A percentile compares a stretch with the other conserved stretches of the same genome.
Evolutionary conservation across 1,284 basidiomycete species (phyloP).

Genomic region (Flammula alnicola): DNA sequence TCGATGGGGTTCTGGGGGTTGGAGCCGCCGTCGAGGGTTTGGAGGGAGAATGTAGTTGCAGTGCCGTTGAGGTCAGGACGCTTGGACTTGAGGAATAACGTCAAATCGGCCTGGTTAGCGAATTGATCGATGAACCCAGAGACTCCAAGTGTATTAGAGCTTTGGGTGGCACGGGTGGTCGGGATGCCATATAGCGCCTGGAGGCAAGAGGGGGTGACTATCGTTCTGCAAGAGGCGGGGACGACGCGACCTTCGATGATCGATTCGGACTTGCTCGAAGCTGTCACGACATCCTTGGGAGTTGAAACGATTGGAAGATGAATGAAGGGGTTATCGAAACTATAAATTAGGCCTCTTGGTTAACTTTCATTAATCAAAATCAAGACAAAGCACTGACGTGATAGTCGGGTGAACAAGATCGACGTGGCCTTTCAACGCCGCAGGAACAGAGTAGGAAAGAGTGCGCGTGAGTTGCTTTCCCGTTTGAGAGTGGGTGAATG

Average conservation of each 20-base stretch:
- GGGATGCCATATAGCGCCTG: slow-evolving; percentile 54
- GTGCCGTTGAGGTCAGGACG: slow-evolving; percentile 45
- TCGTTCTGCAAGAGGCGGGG: slow-evolving; percentile 37
- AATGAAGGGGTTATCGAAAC: slow-evolving; percentile 13
- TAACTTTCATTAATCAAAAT: slow-evolving; percentile 46
- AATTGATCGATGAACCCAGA: slow-evolving; percentile 56
- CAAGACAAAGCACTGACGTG: slow-evolving; percentile 56
- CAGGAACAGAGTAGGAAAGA: slow-evolving; percentile 69
- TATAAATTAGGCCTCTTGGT: slow-evolving; percentile 16
- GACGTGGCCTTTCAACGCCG: slow-evolving; percentile 61
- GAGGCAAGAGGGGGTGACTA: slow-evolving; percentile 55
- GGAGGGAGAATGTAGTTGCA: slow-evolving; percentile 43
- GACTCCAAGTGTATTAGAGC: slow-evolving; percentile 52
- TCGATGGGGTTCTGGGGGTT: slow-evolving; percentile 58
- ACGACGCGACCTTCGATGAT: slow-evolving; percentile 50
- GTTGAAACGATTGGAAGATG: slow-evolving; percentile 24
- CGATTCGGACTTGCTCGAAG: slow-evolving; percentile 36
- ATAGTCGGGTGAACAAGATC: slow-evolving; percentile 79
- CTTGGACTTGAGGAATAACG: slow-evolving; percentile 50
- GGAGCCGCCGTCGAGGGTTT: slow-evolving; percentile 44
- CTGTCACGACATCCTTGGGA: slow-evolving; percentile 24
- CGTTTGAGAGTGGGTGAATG: slow-evolving; percentile 40
- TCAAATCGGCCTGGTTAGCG: slow-evolving; percentile 56
- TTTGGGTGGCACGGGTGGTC: slow-evolving; percentile 42
- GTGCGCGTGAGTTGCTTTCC: slow-evolving; percentile 50